Evolutionary conservation across 305 asterid species (phyloP).

Genomic region (Fraxinus ornus): DNA sequence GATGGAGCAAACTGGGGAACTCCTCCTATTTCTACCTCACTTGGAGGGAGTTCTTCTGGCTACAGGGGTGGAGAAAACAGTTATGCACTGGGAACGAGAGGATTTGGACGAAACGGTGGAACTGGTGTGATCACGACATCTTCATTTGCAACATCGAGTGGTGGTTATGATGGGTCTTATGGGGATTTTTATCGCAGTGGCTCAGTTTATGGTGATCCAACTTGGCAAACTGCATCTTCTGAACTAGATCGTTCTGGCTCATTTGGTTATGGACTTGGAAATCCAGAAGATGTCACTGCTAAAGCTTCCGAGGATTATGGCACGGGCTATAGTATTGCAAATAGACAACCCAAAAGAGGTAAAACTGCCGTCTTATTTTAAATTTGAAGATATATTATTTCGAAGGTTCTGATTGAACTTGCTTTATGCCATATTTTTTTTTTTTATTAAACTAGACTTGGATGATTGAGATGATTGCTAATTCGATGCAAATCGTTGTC

Average conservation of each 20-base stretch:
- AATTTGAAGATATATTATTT: background rate
- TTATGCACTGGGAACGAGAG: slow-evolving; percentile 67
- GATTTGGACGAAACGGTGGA: slow-evolving; percentile 60
- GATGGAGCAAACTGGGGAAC: slow-evolving; percentile 68
- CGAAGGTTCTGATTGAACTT: background rate
- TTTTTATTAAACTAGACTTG: slow-evolving; percentile 13
- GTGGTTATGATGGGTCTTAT: slow-evolving; percentile 67
- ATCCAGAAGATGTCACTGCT: slow-evolving; percentile 53
- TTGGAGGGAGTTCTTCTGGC: slow-evolving; percentile 58
- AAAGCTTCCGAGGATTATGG: slow-evolving; percentile 72
- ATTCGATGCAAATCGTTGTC: slow-evolving; percentile 13
- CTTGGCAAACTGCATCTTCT: slow-evolving; percentile 73
- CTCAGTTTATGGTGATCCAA: slow-evolving; percentile 68
- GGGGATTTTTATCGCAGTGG: slow-evolving; percentile 70
- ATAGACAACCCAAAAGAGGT: slow-evolving; percentile 87
- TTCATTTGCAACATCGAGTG: slow-evolving; percentile 53
- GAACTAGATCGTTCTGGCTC: slow-evolving; percentile 56
- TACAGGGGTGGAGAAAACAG: slow-evolving; percentile 64
- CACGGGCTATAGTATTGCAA: slow-evolving; percentile 69
- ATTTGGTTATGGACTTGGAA: slow-evolving; percentile 76
- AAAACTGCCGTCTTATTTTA: slow-evolving; percentile 25
- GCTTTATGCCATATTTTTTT: background rate
- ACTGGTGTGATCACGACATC: slow-evolving; percentile 48
- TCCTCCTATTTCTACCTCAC: slow-evolving; percentile 47
- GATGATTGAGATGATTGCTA: slow-evolving; percentile 2